A percentile compares a stretch with the other conserved stretches of the same genome.
Conservation (phyloP, 176 grass and related monocot genomes). For the Pontederia crassipes region DNA sequence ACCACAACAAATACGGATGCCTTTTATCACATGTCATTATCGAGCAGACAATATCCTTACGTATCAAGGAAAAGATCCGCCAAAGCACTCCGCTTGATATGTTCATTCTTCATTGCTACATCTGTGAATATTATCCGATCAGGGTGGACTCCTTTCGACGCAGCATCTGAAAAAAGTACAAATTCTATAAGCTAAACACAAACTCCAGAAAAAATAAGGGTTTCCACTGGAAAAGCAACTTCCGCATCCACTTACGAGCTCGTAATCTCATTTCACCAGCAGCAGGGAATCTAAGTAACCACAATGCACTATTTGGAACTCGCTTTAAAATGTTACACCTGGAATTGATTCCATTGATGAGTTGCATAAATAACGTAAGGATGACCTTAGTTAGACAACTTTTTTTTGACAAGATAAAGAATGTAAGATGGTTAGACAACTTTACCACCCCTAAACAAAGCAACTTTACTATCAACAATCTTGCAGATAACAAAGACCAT, state of each 20-base stretch:
- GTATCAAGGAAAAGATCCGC: conserved; percentile 92
- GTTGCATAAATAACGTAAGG: too few species aligned
- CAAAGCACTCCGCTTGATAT: conserved; percentile 67
- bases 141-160: conserved; percentile 49
- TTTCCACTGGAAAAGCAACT: too few species aligned
- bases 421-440: too few species aligned
- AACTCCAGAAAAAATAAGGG: too few species aligned
- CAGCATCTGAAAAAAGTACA: conserved; percentile 48
- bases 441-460: too few species aligned
- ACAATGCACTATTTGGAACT: conserved; percentile 57
- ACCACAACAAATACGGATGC: not conserved
- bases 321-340: conserved; percentile 81
- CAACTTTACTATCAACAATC: too few species aligned
- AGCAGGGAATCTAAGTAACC: conserved; percentile 70
- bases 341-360: not conserved
- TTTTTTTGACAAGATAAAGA: too few species aligned
- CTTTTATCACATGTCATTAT: conserved; percentile 3
- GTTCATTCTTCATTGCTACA: conserved; percentile 88
- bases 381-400: too few species aligned
- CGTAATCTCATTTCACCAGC: conserved; percentile 57
- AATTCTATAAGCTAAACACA: too few species aligned
- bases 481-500: not conserved
- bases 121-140: conserved; percentile 89
- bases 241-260: conserved; percentile 39
- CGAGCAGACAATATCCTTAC: conserved; percentile 30